Evolutionary conservation across 2,329 filamentous ascomycete genomes (phyloP).

Genomic region (Daldinia sp.): DNA sequence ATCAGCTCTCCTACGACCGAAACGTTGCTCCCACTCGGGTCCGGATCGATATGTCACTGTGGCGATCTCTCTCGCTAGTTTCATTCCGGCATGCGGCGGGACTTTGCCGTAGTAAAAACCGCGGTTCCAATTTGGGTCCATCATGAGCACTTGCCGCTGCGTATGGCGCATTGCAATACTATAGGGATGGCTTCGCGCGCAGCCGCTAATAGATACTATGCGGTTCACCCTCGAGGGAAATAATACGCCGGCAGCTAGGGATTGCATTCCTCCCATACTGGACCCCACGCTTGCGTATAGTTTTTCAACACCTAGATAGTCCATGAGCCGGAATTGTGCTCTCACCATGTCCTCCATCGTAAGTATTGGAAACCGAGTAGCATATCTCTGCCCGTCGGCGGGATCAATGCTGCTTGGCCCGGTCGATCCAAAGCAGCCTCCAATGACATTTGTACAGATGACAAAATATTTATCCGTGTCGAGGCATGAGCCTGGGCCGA

Average conservation of each 20-base stretch:
- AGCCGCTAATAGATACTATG: slow-evolving; percentile 90
- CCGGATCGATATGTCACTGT: slow-evolving; percentile 97
- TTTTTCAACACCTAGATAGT: slow-evolving; percentile 76
- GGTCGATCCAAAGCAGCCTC: slow-evolving; percentile 94
- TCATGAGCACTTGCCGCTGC: slow-evolving; percentile 97
- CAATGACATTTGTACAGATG: slow-evolving; percentile 96
- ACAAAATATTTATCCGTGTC: slow-evolving; percentile 93
- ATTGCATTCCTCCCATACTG: slow-evolving; percentile 99
- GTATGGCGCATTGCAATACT: slow-evolving; percentile 99
- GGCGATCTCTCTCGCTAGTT: slow-evolving; percentile 94
- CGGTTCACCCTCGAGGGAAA: slow-evolving; percentile 83
- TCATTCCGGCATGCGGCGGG: slow-evolving; percentile 96
- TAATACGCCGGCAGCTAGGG: slow-evolving; percentile 82
- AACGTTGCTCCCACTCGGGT: slow-evolving; percentile 96
- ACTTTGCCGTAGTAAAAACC: slow-evolving; percentile 92
- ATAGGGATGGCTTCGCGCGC: slow-evolving; percentile 93
- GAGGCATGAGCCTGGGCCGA: slow-evolving; percentile 83
- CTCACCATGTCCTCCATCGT: slow-evolving; percentile 98
- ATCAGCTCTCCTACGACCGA: slow-evolving; percentile 87
- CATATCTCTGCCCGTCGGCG: slow-evolving; percentile 85
- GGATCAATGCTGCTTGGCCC: slow-evolving; percentile 90
- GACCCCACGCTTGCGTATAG: slow-evolving; percentile 93
- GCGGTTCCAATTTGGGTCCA: slow-evolving; percentile 96
- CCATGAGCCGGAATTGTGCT: slow-evolving; percentile 89
- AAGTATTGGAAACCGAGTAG: slow-evolving; percentile 92